Evolutionary conservation across 2,329 filamentous ascomycete species (phyloP), one percentile per base, ranked within the genome.

Genomic region (Corniculantispora saksenae): DNA sequence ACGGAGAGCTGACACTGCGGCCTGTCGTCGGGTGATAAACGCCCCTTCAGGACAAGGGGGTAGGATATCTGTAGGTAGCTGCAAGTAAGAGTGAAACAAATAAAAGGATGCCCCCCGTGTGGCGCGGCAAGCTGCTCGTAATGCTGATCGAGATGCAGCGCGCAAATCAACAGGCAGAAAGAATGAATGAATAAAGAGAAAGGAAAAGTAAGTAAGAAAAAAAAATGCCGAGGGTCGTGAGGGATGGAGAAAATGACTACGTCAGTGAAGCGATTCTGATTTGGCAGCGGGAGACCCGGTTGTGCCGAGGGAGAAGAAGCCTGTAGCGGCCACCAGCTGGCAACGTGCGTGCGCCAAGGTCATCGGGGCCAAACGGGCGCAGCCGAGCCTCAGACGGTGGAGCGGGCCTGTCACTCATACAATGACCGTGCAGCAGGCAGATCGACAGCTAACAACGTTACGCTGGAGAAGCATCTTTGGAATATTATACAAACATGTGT

Each of bases 301-400:
- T 8, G n/a, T 35, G 54, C 35, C 54, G 35, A 57, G 35, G 35
- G 35, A 40, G n/a, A 32, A 13, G 19, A 32, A 13, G 19, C 54
- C 35, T 57, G 32, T 59, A 32, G 56, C 25, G 43, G 40, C 56
- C 25, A 43, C 27, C 23, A 48, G 56, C 43, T 48, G 56, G 43
- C 25, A 59, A 59, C 56, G 56, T 59, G 56, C 21, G 23, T 10
- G 43, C 29, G 45, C 45, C 56, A n/a, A n/a, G n/a, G n/a, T n/a
- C n/a, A 9, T 57, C 35, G 21, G 55, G 27, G 27, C 25, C 45
- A 60, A 59, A 60, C 43, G 45, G 57, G 43, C n/a, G 19, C 45
- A 60, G n/a, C 45, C n/a, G 29, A 13, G n/a, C 10, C 10, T 32
- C 32, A 10, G 19, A n/a, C 10, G 17, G 17, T 23, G 29, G 15